These are phyloP conservation scores for Eucalyptus erythrocorys DNA, from an alignment of 345 rosid genomes.

Conservation along the genomic window DNA sequence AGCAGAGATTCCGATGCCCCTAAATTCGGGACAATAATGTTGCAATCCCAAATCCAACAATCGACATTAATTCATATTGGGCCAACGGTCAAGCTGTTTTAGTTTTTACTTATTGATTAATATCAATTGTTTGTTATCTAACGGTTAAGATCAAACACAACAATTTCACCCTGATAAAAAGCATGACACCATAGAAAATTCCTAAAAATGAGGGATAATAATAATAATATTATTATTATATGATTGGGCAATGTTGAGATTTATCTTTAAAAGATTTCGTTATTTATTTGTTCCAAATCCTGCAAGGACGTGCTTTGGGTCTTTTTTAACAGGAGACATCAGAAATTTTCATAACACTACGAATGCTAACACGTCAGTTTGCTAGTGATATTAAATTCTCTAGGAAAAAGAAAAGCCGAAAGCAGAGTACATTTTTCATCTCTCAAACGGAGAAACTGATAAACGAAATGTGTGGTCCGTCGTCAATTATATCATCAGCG, in stretches of 20 bases:
- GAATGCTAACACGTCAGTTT: neutral
- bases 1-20: neutral
- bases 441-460: neutral
- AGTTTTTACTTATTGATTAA: neutral
- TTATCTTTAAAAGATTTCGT: neutral
- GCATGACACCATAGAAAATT: neutral
- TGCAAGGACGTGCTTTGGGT: neutral
- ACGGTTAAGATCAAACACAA: neutral
- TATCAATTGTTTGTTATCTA: neutral
- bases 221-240: neutral
- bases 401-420: neutral
- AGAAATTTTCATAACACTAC: neutral
- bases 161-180: neutral
- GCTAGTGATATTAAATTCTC: neutral
- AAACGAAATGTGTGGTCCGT: neutral
- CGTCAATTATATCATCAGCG: neutral
- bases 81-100: neutral
- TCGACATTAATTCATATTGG: neutral
- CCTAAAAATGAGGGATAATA: neutral
- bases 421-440: neutral
- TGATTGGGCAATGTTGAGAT: neutral
- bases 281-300: neutral
- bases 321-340: neutral
- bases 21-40: neutral
- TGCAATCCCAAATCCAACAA: neutral